Conservation (phyloP, 306 rosid species). For the Citrullus amarus region DNA sequence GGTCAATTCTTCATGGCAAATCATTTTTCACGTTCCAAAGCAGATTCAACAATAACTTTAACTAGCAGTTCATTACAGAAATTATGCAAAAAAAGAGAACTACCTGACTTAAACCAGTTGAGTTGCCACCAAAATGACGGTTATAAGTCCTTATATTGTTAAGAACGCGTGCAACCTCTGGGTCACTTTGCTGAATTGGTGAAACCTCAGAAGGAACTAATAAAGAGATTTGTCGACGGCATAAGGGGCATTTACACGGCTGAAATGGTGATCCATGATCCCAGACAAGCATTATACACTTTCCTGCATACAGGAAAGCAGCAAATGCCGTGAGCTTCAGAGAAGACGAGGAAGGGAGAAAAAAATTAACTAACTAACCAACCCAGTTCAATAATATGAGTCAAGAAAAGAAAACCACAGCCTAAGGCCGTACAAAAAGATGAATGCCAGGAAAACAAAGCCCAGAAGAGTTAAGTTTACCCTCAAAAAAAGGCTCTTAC, state of each 20-base stretch:
- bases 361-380: neutral
- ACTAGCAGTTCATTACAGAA: neutral
- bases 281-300: constrained; percentile 74
- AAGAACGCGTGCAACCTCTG: constrained; percentile 34
- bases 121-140: constrained; percentile 40
- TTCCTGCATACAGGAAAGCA: constrained; percentile 27
- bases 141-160: constrained; percentile 41
- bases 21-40: neutral
- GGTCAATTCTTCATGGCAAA: neutral
- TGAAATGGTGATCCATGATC: constrained; percentile 39
- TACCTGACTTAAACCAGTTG: constrained; percentile 43
- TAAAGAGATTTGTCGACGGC: constrained; percentile 68
- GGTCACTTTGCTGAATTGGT: constrained; percentile 19
- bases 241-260: constrained; percentile 75
- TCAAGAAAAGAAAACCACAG: neutral
- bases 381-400: neutral
- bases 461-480: neutral
- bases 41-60: neutral
- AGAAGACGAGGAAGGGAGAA: neutral
- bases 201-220: constrained; percentile 48
- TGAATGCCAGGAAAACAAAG: neutral
- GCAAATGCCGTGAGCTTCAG: neutral
- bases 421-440: neutral
- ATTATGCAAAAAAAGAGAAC: neutral
- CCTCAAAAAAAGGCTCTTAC: neutral